phyloP scores from a whole-genome alignment of 306 rosid genomes.

The Medicago truncatula region DNA sequence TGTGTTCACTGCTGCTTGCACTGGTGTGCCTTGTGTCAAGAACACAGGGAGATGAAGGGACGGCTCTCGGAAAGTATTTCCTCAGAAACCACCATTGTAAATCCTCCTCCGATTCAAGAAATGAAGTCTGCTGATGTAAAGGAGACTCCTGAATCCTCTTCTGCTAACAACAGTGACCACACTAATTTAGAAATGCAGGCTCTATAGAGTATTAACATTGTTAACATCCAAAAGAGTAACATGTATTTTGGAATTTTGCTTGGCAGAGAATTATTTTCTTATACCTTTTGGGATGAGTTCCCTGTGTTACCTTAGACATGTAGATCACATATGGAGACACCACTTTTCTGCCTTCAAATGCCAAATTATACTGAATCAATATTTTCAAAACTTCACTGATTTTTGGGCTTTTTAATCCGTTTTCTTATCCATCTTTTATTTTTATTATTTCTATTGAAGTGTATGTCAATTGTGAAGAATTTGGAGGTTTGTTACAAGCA shows the following conservation, averaged over 20 bases:
- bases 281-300: constrained; percentile 25
- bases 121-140: constrained; percentile 66
- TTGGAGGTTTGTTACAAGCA: too few species aligned
- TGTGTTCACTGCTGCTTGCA: constrained; percentile 89
- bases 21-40: constrained; percentile 97
- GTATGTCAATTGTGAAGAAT: too few species aligned
- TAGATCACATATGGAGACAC: too few species aligned
- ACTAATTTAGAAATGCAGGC: constrained; percentile 80
- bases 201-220: constrained; percentile 47
- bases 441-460: too few species aligned
- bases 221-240: constrained; percentile 20
- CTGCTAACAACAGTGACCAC: constrained; percentile 45
- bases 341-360: too few species aligned
- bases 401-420: too few species aligned
- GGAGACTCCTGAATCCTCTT: constrained; percentile 52
- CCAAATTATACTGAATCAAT: too few species aligned
- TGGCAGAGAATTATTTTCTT: constrained; percentile 25
- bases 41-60: constrained; percentile 92
- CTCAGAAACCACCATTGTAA: constrained; percentile 71
- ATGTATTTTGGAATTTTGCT: constrained; percentile 35
- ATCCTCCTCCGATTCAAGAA: constrained; percentile 86
- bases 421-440: too few species aligned
- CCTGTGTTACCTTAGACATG: too few species aligned
- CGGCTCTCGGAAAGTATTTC: constrained; percentile 64
- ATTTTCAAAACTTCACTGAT: too few species aligned